Base-by-base conservation (phyloP, 805 yeast genomes). In the Starmerella floris region DNA sequence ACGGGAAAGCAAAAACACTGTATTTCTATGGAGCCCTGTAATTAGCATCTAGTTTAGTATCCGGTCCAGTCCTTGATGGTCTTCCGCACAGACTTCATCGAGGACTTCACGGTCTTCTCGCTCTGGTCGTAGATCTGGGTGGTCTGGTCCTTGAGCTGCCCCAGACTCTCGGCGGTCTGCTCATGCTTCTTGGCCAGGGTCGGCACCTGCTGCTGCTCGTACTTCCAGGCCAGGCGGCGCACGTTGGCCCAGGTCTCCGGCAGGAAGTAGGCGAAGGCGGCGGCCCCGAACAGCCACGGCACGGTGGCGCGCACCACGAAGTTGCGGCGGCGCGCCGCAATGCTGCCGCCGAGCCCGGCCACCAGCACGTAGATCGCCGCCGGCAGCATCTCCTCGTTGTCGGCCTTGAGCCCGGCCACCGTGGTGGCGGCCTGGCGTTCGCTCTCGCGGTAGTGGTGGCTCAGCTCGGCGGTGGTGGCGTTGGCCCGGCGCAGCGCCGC, bases 191-290 rank as follows among this genome's bases (percentile, higher is more conserved):
- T 58, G 13, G 87, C 83, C 28, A 83, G 58, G 31, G 65, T 67
- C 4, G 94, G 93, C 35, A 77, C 60, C 42, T 69, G 61, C 44
- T 53, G 41, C 56, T 73, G 62, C 59, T 84, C 91, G 47, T 73
- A 65, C 42, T 64, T 62, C 74, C 83, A 76, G 3, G 71, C 62
- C 53, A 77, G 73, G 5, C 63, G 59, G 13, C 70, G 62, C 8
- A 83, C 73, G 58, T 79, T 82, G 33, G 56, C 54, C 53, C 73
- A 82, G 0, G 95, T 84, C 39, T 68, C 62, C 16, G 95, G 95
- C 53, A 83, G 68, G 52, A 81, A 77, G 58, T 72, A 68, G 46
- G 66, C 72, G 63, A 84, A 82, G 5, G 51, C 75, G 5, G 64
- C 70, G 23, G 71, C 48, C 13, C 87, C 91, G 41, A 79, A 68